Conservation (phyloP, 164 flowering plant species). For the Pachysandra terminalis region DNA sequence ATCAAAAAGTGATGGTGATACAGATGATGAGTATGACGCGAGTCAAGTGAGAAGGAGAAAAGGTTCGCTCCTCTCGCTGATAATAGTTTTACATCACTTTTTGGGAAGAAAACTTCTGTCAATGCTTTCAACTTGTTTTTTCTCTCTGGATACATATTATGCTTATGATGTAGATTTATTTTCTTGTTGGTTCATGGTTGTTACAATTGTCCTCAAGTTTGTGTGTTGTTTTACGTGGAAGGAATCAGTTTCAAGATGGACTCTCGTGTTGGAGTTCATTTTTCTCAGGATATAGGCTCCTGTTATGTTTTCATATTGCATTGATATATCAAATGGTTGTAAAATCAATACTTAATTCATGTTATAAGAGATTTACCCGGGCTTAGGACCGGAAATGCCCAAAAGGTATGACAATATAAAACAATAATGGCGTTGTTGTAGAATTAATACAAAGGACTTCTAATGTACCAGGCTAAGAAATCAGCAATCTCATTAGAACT, state of each 20-base stretch:
- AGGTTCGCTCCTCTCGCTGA: constrained; percentile 30
- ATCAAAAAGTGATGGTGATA: constrained; percentile 29
- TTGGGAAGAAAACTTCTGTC: background rate
- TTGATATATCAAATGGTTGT: too few species aligned
- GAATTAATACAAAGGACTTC: background rate
- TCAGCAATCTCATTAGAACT: background rate
- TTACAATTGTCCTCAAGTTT: background rate
- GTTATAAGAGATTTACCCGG: too few species aligned
- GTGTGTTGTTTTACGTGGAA: background rate
- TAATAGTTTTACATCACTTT: background rate
- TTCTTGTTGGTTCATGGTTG: background rate
- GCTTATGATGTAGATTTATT: background rate
- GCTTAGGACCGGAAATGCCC: too few species aligned
- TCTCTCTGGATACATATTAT: too few species aligned
- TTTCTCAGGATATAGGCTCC: background rate
- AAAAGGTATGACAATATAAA: too few species aligned
- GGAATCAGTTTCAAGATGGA: background rate
- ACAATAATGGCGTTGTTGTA: too few species aligned
- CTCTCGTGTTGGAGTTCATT: background rate
- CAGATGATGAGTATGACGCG: constrained; percentile 21
- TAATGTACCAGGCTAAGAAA: background rate
- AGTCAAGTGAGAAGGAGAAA: constrained; percentile 36
- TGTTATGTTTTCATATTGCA: too few species aligned
- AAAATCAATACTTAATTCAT: too few species aligned
- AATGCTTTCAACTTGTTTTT: too few species aligned